phyloP scores from a whole-genome alignment of 176 grass and related monocot species.

The Oryza rufipogon region DNA sequence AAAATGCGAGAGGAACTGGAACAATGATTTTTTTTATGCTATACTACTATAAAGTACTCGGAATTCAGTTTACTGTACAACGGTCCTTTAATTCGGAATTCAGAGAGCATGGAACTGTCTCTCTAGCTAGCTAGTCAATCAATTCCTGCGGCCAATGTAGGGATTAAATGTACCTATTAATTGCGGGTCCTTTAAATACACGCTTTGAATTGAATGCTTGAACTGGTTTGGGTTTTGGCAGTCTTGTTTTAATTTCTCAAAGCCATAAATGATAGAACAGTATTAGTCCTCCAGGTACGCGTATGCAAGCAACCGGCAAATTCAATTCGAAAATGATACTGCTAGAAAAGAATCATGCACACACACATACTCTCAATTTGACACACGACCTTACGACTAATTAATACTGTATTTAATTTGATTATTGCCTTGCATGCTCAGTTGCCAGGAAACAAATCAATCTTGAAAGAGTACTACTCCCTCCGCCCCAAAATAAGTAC shows the following conservation, averaged over 20 bases:
- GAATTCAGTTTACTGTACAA: not conserved
- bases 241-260: constrained; percentile 31
- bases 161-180: constrained; percentile 27
- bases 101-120: not conserved
- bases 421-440: not conserved
- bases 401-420: not conserved
- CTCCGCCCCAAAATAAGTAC: too few relatives aligned
- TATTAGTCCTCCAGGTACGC: not conserved
- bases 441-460: not conserved
- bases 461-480: not conserved
- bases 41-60: too few relatives aligned
- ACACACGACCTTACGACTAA: not conserved
- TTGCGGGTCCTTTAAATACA: constrained; percentile 33
- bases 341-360: not conserved
- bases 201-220: constrained; percentile 32
- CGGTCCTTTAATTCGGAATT: not conserved
- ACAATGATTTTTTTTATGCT: too few relatives aligned
- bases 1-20: too few relatives aligned
- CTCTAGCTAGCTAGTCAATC: not conserved
- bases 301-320: not conserved
- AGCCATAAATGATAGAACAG: constrained; percentile 15
- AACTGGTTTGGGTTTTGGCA: constrained; percentile 17
- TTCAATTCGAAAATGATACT: constrained; percentile 8
- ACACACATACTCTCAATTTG: not conserved
- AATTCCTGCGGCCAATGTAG: constrained; percentile 20